Evolutionary conservation across 2,329 filamentous ascomycete genomes (phyloP).

Genomic region (Incumbomyces delicatus): DNA sequence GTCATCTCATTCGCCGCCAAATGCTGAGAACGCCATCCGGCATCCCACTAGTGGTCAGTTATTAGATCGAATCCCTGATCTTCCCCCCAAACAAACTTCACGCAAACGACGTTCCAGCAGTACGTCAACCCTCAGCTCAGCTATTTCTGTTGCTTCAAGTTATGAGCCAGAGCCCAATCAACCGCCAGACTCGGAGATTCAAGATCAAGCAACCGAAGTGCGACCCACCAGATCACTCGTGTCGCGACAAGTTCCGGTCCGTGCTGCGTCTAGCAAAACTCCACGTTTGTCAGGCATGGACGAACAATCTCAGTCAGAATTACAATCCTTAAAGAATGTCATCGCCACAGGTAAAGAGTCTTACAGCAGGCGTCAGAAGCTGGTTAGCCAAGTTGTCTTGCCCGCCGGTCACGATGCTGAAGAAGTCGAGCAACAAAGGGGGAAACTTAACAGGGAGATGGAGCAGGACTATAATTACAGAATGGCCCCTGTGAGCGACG

Average conservation of each 20-base stretch:
- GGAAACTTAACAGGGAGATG: not conserved
- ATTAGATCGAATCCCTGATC: not conserved
- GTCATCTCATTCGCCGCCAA: not conserved
- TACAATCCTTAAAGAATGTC: not conserved
- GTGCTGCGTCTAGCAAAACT: slow-evolving; percentile 11
- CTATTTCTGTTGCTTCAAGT: slow-evolving; percentile 32
- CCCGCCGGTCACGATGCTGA: not conserved
- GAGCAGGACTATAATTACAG: not conserved
- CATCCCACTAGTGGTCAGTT: not conserved
- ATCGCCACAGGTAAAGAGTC: not conserved
- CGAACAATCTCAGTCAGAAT: not conserved
- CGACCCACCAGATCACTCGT: slow-evolving; percentile 9
- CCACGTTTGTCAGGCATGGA: slow-evolving; percentile 15
- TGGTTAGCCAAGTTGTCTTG: not conserved
- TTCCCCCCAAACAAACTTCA: not conserved
- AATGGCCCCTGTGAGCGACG: slow-evolving; percentile 11
- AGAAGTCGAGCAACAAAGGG: not conserved
- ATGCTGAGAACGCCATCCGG: not conserved
- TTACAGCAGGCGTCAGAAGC: not conserved
- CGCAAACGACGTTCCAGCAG: slow-evolving; percentile 15
- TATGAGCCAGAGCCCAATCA: slow-evolving; percentile 25
- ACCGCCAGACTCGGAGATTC: slow-evolving; percentile 3
- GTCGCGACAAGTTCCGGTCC: slow-evolving; percentile 16
- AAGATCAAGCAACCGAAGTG: slow-evolving; percentile 7
- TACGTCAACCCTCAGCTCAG: slow-evolving; percentile 27